phyloP scores from a whole-genome alignment of 768 basidiomycete genomes.

The Lactifluus subvellereus region DNA sequence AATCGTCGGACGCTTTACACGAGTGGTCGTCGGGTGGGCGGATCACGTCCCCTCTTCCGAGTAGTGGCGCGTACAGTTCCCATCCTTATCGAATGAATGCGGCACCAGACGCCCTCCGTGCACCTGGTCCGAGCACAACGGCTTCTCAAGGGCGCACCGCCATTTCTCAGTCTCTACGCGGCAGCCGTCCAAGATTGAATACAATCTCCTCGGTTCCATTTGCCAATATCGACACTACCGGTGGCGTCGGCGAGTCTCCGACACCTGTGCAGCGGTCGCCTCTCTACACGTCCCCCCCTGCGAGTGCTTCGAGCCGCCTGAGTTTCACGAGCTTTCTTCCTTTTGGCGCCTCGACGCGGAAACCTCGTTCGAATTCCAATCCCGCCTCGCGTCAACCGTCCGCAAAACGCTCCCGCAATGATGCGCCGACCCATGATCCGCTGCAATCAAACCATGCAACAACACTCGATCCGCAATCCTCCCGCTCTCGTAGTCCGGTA shows the following conservation, averaged over 20 bases:
- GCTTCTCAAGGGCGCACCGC: neutral
- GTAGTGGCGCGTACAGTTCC: conserved; percentile 20
- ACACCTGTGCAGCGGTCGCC: conserved; percentile 30
- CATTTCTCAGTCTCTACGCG: conserved; percentile 32
- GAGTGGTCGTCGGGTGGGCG: neutral
- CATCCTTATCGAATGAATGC: conserved; percentile 18
- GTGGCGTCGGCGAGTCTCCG: conserved; percentile 66
- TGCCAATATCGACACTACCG: conserved; percentile 42
- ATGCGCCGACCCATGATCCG: conserved; percentile 14
- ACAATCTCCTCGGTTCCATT: conserved; percentile 36
- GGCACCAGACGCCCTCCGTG: neutral
- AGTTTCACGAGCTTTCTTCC: conserved; percentile 51
- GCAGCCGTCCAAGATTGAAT: conserved; percentile 20
- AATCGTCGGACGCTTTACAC: conserved; percentile 4
- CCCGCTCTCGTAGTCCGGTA: conserved; percentile 2
- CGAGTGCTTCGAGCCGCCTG: conserved; percentile 35
- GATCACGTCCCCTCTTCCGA: conserved; percentile 27
- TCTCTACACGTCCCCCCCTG: conserved; percentile 22
- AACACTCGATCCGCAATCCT: neutral
- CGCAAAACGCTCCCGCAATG: conserved; percentile 4
- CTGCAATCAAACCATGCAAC: conserved; percentile 26
- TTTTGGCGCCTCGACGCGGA: conserved; percentile 32
- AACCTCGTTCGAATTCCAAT: conserved; percentile 10
- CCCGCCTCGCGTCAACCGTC: neutral
- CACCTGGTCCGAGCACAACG: neutral